These are phyloP conservation scores for Erysiphe neolycopersici DNA, from an alignment of 2,329 filamentous ascomycete genomes.

Conservation along the genomic window DNA sequence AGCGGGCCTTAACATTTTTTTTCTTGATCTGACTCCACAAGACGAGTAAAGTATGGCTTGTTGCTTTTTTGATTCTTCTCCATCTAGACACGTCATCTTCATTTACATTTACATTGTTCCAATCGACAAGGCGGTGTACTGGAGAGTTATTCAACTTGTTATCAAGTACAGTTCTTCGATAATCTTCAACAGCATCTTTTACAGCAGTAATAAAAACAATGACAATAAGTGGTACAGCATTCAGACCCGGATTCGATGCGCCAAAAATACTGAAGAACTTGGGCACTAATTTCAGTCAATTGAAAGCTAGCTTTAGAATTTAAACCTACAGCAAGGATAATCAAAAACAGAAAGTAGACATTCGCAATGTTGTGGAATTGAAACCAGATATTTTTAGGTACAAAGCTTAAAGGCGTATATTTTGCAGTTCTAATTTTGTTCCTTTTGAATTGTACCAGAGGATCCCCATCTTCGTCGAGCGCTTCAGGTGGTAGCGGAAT, in stretches of 20 bases:
- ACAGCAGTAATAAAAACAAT: constrained; percentile 71
- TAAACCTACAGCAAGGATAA: constrained; percentile 66
- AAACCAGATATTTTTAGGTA: constrained; percentile 91
- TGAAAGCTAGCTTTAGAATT: neutral
- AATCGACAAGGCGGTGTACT: constrained; percentile 67
- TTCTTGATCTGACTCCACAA: constrained; percentile 21
- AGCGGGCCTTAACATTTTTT: constrained; percentile 19
- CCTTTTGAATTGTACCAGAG: constrained; percentile 41
- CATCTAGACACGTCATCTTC: constrained; percentile 67
- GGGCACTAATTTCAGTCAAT: neutral
- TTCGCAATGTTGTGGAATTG: constrained; percentile 98
- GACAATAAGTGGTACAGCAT: constrained; percentile 74
- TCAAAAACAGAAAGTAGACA: constrained; percentile 90
- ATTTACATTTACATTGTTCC: constrained; percentile 78
- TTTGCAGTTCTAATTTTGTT: constrained; percentile 98
- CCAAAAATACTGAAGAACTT: constrained; percentile 96
- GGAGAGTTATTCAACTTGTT: constrained; percentile 90
- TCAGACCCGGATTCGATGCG: constrained; percentile 66
- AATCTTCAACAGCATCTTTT: constrained; percentile 93
- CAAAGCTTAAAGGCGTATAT: constrained; percentile 82
- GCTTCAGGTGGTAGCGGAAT: constrained; percentile 46
- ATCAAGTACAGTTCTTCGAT: constrained; percentile 69
- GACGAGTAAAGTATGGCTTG: constrained; percentile 15
- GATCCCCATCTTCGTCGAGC: constrained; percentile 57
- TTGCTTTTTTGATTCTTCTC: constrained; percentile 79